Evolutionary conservation across 176 grass and related monocot species (phyloP), one percentile per base, ranked within the genome.

Genomic region (Carex kokanica): DNA sequence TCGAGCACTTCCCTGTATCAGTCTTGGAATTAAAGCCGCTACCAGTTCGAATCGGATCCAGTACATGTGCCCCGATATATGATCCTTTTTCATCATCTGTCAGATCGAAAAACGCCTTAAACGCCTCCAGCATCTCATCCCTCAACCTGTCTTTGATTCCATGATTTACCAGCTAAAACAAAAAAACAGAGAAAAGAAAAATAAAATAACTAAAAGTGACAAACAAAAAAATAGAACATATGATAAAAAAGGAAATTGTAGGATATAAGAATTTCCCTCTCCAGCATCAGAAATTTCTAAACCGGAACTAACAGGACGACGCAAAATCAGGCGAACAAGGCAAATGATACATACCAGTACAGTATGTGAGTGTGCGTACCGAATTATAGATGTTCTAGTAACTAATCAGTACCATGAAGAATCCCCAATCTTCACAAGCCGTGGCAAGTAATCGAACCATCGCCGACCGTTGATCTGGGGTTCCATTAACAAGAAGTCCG

Each of bases 371-470:
- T 20, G 4, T 60, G 45, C 3, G 29, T 2, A 57, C 2, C 1
- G 4, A 60, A 38, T 9, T 51, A 3, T 5, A 23, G 5, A 3
- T 36, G 43, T 20, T n/a, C 18, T n/a, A 72, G 43, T 45, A 72
- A 47, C 17, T 45, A 72, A 23, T 73, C 41, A 81, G 31, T 88
- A 93, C 89, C 94, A 93, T 91, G 86, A 97, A 97, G 55, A 91
- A 94, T 64, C 91, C 91, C 89, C 94, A 92, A 34, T 94, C 89
- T 73, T 90, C 29, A 63, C 91, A 97, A 16, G 86, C 91, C 74
- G 11, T 78, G 78, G 88, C 89, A 20, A 97, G 82, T 25, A 67
- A 60, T 15, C 21, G 82, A 59, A 92, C 55, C 23, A 84, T 78
- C 32, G 8, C 60, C 8, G 86, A 77, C 78, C 91, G 86, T 34